These are phyloP conservation scores for Ceratocystiopsis minuta DNA, from an alignment of 2,329 filamentous ascomycete species.

Conservation along the genomic window DNA sequence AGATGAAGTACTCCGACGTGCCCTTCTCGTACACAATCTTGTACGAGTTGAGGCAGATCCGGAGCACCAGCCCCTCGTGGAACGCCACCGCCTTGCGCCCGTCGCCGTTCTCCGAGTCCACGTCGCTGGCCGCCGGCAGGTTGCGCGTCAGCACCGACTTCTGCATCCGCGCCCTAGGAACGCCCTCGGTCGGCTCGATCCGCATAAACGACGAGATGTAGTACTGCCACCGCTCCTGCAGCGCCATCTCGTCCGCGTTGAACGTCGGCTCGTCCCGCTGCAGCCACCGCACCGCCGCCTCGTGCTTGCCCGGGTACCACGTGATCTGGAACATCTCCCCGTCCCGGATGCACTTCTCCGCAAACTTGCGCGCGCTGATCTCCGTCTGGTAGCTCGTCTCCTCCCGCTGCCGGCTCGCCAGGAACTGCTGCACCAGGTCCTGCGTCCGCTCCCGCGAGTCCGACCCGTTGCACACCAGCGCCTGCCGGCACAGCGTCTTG, in stretches of 20 bases:
- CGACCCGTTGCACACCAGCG: slow-evolving; percentile 62
- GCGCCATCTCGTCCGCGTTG: slow-evolving; percentile 74
- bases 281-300: slow-evolving; percentile 55
- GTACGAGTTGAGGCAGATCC: slow-evolving; percentile 61
- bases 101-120: slow-evolving; percentile 44
- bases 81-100: slow-evolving; percentile 42
- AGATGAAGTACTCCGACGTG: slow-evolving; percentile 54
- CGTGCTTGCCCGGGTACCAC: slow-evolving; percentile 54
- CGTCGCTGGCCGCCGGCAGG: slow-evolving; percentile 42
- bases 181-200: slow-evolving; percentile 71
- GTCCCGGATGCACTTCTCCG: slow-evolving; percentile 84
- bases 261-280: slow-evolving; percentile 58
- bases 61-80: slow-evolving; percentile 50
- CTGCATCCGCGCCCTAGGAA: slow-evolving; percentile 44
- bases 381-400: slow-evolving; percentile 81
- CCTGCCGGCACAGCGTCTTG: slow-evolving; percentile 61
- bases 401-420: slow-evolving; percentile 61
- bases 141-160: slow-evolving; percentile 57
- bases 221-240: slow-evolving; percentile 74
- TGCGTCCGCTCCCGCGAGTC: slow-evolving; percentile 88
- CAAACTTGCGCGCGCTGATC: slow-evolving; percentile 77
- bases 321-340: slow-evolving; percentile 78
- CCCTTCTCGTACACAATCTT: slow-evolving; percentile 60
- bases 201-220: slow-evolving; percentile 88
- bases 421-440: slow-evolving; percentile 76